Evolutionary conservation across 176 grass and related monocot species (phyloP), one percentile per base, ranked within the genome.

Genomic region (Chrysopogon serrulatus): DNA sequence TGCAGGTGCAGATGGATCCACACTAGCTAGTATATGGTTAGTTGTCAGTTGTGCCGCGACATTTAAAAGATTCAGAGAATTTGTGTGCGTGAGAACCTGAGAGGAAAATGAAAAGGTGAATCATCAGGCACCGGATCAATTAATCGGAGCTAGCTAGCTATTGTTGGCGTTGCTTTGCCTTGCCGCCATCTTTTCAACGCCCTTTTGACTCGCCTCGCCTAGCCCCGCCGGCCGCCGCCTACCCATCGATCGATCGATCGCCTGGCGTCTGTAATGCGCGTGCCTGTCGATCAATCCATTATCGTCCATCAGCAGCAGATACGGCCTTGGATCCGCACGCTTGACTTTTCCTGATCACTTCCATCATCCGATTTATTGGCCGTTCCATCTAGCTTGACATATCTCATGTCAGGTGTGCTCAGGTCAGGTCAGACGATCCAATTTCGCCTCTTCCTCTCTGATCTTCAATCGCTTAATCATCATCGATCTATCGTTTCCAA

Each of bases 161-260:
- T n/a, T n/a, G n/a, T n/a, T n/a, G n/a, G n/a, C n/a, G n/a, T n/a
- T n/a, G n/a, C n/a, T n/a, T n/a, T n/a, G n/a, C n/a, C n/a, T n/a
- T n/a, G 28, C 35, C 34, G 79, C 56, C 80, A 65, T 48, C 28
- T 79, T 88, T 84, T 88, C 75, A 83, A 79, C 74, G 7, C 34
- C 6, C 6, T 73, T 79, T 88, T 84, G 87, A 84, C 68, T 5
- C 40, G 24, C 40, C 24, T 39, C 49, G 19, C 79, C 5, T 27
- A n/a, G n/a, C n/a, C n/a, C n/a, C n/a, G n/a, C n/a, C n/a, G n/a
- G n/a, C n/a, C 66, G 65, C 8, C 65, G 31, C 64, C 36, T 23
- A 21, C 33, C 59, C 0, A 36, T 51, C 15, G 18, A 68, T 39
- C 34, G 31, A 10, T 11, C 64, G 12, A 28, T 14, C 27, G n/a